These are phyloP conservation scores for Geosmithia flava DNA, from an alignment of 2,329 filamentous ascomycete species.

Conservation along the genomic window DNA sequence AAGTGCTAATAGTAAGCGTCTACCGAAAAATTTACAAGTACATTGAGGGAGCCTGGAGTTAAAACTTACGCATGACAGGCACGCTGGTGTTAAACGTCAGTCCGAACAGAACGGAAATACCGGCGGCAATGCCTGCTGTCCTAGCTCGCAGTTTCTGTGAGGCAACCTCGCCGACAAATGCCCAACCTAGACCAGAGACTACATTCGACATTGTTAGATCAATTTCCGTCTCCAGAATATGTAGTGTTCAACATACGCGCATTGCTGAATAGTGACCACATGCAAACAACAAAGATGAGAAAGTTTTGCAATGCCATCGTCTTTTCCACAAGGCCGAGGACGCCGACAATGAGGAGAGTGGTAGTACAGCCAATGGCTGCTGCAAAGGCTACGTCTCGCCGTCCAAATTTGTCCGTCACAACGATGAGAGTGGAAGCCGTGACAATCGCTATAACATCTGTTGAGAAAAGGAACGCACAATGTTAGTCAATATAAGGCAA, in stretches of 20 bases:
- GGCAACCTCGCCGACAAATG: constrained; percentile 16
- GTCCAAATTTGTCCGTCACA: constrained; percentile 6
- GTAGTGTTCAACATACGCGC: not conserved
- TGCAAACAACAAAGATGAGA: constrained; percentile 10
- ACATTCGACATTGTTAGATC: constrained; percentile 12
- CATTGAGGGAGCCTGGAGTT: not conserved
- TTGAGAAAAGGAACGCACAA: no score
- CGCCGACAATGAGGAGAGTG: constrained; percentile 7
- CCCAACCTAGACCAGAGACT: constrained; percentile 11
- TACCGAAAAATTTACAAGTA: not conserved
- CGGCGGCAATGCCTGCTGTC: constrained; percentile 9
- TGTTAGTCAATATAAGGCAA: no score
- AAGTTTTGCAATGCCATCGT: constrained; percentile 5
- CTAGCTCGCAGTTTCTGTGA: constrained; percentile 12
- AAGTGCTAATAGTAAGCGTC: not conserved
- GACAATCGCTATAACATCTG: no score
- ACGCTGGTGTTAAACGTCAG: constrained; percentile 2
- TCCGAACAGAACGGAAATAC: constrained; percentile 3
- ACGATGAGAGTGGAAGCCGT: no score
- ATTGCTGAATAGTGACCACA: constrained; percentile 4
- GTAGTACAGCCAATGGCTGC: constrained; percentile 7
- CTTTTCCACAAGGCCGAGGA: constrained; percentile 7
- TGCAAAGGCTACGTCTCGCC: constrained; percentile 6
- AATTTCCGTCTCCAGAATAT: constrained; percentile 8
- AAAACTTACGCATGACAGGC: constrained; percentile 5